A percentile compares a stretch with the other conserved stretches of the same genome.
Evolutionary conservation across 1,139 yeast genomes (phyloP).

Genomic region (Saccharomyces hybrid): DNA sequence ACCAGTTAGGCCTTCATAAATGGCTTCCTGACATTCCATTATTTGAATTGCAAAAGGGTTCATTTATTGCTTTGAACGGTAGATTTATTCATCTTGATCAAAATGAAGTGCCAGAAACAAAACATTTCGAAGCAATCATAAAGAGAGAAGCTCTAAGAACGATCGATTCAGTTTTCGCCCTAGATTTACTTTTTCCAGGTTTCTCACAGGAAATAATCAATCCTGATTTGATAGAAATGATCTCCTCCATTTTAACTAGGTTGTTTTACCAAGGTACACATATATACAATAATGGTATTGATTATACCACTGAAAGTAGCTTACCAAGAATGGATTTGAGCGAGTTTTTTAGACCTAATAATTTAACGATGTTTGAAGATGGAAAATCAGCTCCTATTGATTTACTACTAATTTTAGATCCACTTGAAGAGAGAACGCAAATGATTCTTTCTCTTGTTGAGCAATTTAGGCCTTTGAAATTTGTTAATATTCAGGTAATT

Average conservation of each 20-base stretch:
- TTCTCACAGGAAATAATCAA: conserved; percentile 17
- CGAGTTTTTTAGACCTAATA: conserved; percentile 29
- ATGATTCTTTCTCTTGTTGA: conserved; percentile 45
- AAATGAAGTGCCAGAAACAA: conserved; percentile 25
- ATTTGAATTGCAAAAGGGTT: conserved; percentile 7
- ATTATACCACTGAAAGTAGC: conserved; percentile 24
- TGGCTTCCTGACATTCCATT: conserved; percentile 25
- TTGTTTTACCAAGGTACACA: conserved; percentile 38
- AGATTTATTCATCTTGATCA: conserved; percentile 24
- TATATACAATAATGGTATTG: conserved; percentile 36
- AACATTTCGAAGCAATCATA: conserved; percentile 42
- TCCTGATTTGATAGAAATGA: conserved; percentile 34
- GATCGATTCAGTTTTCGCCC: conserved; percentile 38
- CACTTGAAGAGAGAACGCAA: conserved; percentile 63
- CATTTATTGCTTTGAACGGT: conserved; percentile 28
- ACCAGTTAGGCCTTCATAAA: not conserved
- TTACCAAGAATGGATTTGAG: conserved; percentile 38
- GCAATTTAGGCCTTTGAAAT: conserved; percentile 37
- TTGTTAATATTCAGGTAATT: conserved; percentile 46
- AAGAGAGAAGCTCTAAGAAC: conserved; percentile 49
- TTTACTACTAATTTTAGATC: conserved; percentile 59
- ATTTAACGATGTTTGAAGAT: conserved; percentile 30
- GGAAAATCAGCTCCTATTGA: conserved; percentile 35
- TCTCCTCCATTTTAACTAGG: conserved; percentile 37
- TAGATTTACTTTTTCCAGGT: conserved; percentile 17